Conservation (phyloP, 164 flowering plant species). For the Chimonanthus praecox region DNA sequence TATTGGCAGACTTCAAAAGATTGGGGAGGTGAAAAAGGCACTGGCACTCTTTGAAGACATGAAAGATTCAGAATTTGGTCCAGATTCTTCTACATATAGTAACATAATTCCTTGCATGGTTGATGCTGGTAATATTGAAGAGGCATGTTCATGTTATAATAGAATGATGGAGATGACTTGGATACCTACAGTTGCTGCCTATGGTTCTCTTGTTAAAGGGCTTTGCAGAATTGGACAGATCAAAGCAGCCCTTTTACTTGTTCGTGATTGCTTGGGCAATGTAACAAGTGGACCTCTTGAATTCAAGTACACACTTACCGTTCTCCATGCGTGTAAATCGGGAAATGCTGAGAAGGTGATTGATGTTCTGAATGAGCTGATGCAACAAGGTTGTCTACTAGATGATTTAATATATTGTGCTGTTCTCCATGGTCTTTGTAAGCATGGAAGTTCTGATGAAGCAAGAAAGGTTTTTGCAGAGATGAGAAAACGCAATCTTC, state of each 20-base stretch:
- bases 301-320: conserved; percentile 69
- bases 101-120: conserved; percentile 60
- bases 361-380: conserved; percentile 75
- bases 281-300: conserved; percentile 67
- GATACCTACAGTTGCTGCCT: conserved; percentile 59
- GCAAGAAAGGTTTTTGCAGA: conserved; percentile 67
- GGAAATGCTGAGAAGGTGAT: conserved; percentile 59
- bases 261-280: conserved; percentile 81
- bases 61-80: conserved; percentile 34
- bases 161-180: conserved; percentile 48
- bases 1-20: conserved; percentile 52
- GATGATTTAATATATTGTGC: conserved; percentile 55
- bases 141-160: conserved; percentile 70
- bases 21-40: conserved; percentile 51
- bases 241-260: conserved; percentile 61
- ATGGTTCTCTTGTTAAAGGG: conserved; percentile 65
- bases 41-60: conserved; percentile 55
- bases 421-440: conserved; percentile 74
- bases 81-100: conserved; percentile 59
- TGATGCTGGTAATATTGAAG: conserved; percentile 44
- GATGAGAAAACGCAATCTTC: conserved; percentile 47
- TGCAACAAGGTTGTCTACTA: conserved; percentile 52
- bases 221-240: conserved; percentile 73
- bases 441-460: conserved; percentile 71
- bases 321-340: conserved; percentile 64